A percentile compares a stretch with the other conserved stretches of the same genome.
phyloP scores from a whole-genome alignment of 1,284 basidiomycete species.

The Golubevia sp. region DNA sequence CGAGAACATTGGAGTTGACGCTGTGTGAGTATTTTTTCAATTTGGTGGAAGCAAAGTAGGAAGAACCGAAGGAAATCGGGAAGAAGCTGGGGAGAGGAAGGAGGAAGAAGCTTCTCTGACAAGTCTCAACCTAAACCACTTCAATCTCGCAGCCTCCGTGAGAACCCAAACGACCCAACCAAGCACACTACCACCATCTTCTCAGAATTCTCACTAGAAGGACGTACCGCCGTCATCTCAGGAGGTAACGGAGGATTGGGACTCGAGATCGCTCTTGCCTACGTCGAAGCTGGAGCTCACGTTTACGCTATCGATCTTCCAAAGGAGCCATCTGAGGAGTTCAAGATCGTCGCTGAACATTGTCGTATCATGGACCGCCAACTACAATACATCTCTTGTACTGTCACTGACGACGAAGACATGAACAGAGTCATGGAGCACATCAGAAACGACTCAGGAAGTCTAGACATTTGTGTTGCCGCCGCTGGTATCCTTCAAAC shows the following conservation, averaged over 20 bases:
- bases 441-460: conserved; percentile 62
- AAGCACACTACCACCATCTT: conserved; percentile 65
- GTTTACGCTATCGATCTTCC: conserved; percentile 80
- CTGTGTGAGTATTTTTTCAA: conserved; percentile 22
- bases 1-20: conserved; percentile 57
- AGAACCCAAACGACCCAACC: conserved; percentile 40
- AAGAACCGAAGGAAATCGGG: no score
- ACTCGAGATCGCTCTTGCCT: conserved; percentile 77
- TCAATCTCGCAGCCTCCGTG: conserved; percentile 18
- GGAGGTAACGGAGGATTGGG: conserved; percentile 77
- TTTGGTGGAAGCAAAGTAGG: no score
- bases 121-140: no score
- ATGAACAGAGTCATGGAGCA: conserved; percentile 58
- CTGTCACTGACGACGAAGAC: conserved; percentile 68
- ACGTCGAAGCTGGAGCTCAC: conserved; percentile 77
- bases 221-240: conserved; percentile 71
- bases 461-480: conserved; percentile 76
- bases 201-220: conserved; percentile 75
- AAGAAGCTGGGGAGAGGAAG: no score
- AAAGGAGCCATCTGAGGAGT: conserved; percentile 71
- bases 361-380: conserved; percentile 4
- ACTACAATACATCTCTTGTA: conserved; percentile 45
- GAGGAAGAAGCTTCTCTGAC: no score
- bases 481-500: conserved; percentile 76
- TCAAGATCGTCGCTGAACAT: conserved; percentile 63